Evolutionary conservation across 108 stramenopile genomes (phyloP).

Genomic region (Conticribra guillardii): DNA sequence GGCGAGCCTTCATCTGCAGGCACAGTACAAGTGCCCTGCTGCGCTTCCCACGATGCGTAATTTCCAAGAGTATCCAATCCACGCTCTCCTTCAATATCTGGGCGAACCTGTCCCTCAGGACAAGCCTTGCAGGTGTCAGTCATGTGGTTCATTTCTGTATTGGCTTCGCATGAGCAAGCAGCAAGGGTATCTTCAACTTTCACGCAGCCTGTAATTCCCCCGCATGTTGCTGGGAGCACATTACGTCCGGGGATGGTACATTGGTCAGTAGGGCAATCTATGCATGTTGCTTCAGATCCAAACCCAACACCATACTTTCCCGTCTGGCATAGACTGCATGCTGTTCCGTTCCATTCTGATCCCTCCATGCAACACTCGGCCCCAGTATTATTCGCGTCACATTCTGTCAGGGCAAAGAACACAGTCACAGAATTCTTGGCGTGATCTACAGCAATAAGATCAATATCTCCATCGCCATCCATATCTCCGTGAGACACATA

Average conservation of each 20-base stretch:
- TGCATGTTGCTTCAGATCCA: not conserved
- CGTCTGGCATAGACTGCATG: not conserved
- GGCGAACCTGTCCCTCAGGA: slow-evolving; percentile 29
- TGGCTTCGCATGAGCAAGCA: slow-evolving; percentile 13
- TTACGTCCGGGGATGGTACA: not conserved
- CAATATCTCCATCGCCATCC: slow-evolving; percentile 40
- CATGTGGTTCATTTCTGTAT: slow-evolving; percentile 2
- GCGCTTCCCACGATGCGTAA: slow-evolving; percentile 21
- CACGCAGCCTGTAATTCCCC: slow-evolving; percentile 4
- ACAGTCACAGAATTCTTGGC: slow-evolving; percentile 22
- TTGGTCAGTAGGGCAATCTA: not conserved
- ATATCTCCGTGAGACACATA: slow-evolving; percentile 28
- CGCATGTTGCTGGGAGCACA: not conserved
- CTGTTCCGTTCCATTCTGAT: slow-evolving; percentile 15
- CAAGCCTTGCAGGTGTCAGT: slow-evolving; percentile 19
- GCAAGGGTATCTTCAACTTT: slow-evolving; percentile 9
- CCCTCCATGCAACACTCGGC: slow-evolving; percentile 16
- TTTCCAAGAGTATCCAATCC: slow-evolving; percentile 22
- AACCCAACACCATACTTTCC: slow-evolving; percentile 2
- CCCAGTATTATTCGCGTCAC: not conserved
- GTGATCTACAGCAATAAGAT: slow-evolving; percentile 25
- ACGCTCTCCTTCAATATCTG: slow-evolving; percentile 4
- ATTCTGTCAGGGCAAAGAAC: slow-evolving; percentile 18
- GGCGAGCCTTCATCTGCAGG: not conserved
- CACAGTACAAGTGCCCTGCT: slow-evolving; percentile 16